These are phyloP conservation scores for Gynandropsis gynandra DNA, from an alignment of 345 rosid species.

Conservation along the genomic window DNA sequence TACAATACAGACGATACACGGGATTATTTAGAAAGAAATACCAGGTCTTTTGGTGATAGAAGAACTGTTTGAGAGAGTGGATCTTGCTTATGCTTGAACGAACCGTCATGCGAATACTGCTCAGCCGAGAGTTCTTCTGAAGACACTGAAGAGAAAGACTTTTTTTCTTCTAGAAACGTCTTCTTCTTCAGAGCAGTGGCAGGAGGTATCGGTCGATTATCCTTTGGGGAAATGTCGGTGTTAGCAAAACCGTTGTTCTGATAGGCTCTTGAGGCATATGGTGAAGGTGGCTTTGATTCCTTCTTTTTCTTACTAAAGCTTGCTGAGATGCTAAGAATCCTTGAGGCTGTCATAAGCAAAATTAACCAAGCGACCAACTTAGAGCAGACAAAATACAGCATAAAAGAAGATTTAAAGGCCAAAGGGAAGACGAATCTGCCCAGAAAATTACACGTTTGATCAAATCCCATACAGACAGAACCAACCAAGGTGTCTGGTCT, in stretches of 20 bases:
- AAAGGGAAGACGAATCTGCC: no score
- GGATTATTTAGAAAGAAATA: conserved; percentile 9
- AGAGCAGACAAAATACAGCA: not conserved
- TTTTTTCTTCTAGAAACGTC: conserved; percentile 27
- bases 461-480: no score
- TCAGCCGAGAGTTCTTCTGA: conserved; percentile 34
- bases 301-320: conserved; percentile 66
- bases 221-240: conserved; percentile 19
- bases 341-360: conserved; percentile 38
- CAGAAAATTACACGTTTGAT: no score
- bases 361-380: conserved; percentile 7
- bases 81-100: conserved; percentile 34
- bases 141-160: conserved; percentile 32
- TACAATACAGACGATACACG: no score
- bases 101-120: conserved; percentile 33
- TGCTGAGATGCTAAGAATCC: conserved; percentile 36
- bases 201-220: conserved; percentile 30
- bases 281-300: conserved; percentile 39
- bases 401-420: not conserved
- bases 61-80: conserved; percentile 22
- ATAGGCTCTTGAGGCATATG: conserved; percentile 22
- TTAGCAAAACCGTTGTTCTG: conserved; percentile 23
- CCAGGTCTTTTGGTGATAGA: conserved; percentile 20
- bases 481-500: no score
- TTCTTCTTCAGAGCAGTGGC: conserved; percentile 28